phyloP scores from a whole-genome alignment of 2,329 filamentous ascomycete species.

The Fonsecaea multimorphosa region DNA sequence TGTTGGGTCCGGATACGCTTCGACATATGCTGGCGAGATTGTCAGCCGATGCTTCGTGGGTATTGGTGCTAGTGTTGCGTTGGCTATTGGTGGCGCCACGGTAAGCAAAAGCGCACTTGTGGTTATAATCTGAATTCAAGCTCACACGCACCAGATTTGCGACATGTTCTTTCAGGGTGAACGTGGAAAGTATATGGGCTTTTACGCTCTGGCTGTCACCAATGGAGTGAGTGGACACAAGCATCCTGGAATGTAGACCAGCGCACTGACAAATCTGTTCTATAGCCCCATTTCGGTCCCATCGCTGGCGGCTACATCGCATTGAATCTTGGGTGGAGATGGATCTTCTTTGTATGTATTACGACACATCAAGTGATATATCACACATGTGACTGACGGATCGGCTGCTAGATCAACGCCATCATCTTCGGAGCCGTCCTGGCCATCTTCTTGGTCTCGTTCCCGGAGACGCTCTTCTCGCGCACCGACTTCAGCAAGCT shows the following conservation, averaged over 20 bases:
- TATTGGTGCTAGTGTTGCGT: conserved; percentile 8
- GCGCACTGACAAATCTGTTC: background rate
- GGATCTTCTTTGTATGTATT: background rate
- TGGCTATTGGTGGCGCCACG: conserved; percentile 14
- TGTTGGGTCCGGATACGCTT: conserved; percentile 13
- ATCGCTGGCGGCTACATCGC: background rate
- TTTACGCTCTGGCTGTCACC: conserved; percentile 3
- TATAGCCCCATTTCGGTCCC: background rate
- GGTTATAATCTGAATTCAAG: background rate
- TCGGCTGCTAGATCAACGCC: conserved; percentile 13
- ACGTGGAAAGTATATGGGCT: conserved; percentile 3
- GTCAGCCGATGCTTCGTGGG: conserved; percentile 12
- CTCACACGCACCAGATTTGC: background rate
- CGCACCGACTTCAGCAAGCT: conserved; percentile 14
- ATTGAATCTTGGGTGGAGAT: background rate
- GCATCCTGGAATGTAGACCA: background rate
- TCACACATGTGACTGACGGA: background rate
- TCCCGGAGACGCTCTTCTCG: conserved; percentile 15
- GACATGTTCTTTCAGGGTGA: conserved; percentile 1
- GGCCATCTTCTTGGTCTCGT: conserved; percentile 11
- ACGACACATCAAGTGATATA: background rate
- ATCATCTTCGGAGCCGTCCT: conserved; percentile 13
- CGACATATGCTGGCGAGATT: conserved; percentile 10
- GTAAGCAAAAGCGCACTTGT: background rate
- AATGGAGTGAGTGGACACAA: background rate